A percentile compares a stretch with the other conserved stretches of the same genome.
Evolutionary conservation across 1,284 basidiomycete species (phyloP).

Genomic region (Chalciporus sp.): DNA sequence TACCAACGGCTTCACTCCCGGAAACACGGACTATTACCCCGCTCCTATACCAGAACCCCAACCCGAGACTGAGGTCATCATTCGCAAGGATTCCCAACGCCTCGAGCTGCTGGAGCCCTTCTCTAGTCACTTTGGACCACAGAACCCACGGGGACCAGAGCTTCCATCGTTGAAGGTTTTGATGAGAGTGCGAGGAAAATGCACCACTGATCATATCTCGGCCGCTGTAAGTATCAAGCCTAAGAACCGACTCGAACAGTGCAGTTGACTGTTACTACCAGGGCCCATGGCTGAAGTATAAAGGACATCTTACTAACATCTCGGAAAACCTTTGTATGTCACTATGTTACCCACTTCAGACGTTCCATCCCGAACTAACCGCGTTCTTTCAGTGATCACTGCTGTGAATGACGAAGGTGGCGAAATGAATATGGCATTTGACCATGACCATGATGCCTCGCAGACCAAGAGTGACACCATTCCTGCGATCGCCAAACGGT

Average conservation of each 20-base stretch:
- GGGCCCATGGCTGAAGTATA: slow-evolving; percentile 99
- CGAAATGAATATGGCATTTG: slow-evolving; percentile 87
- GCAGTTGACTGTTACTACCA: slow-evolving; percentile 32
- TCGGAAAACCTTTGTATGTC: slow-evolving; percentile 90
- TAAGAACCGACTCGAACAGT: not conserved
- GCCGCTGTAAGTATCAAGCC: slow-evolving; percentile 68
- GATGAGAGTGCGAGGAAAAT: slow-evolving; percentile 94
- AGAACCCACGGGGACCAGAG: slow-evolving; percentile 67
- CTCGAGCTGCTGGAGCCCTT: slow-evolving; percentile 92
- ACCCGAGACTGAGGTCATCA: slow-evolving; percentile 80
- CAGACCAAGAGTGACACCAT: slow-evolving; percentile 77
- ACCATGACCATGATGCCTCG: slow-evolving; percentile 54
- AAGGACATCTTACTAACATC: slow-evolving; percentile 94
- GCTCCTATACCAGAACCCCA: slow-evolving; percentile 73
- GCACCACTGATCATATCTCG: slow-evolving; percentile 97
- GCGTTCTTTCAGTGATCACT: slow-evolving; percentile 58
- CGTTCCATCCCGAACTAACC: slow-evolving; percentile 39
- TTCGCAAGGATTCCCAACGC: slow-evolving; percentile 80
- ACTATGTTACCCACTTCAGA: slow-evolving; percentile 43
- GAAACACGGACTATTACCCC: slow-evolving; percentile 83
- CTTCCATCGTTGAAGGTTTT: slow-evolving; percentile 82
- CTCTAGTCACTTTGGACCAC: slow-evolving; percentile 67
- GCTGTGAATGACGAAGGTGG: slow-evolving; percentile 93
- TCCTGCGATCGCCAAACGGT: slow-evolving; percentile 85
- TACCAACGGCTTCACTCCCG: slow-evolving; percentile 79